Percentiles rank a stretch among this genome's conserved stretches.
Evolutionary conservation across 345 rosid species (phyloP).

Genomic region (Melaleuca alternifolia): DNA sequence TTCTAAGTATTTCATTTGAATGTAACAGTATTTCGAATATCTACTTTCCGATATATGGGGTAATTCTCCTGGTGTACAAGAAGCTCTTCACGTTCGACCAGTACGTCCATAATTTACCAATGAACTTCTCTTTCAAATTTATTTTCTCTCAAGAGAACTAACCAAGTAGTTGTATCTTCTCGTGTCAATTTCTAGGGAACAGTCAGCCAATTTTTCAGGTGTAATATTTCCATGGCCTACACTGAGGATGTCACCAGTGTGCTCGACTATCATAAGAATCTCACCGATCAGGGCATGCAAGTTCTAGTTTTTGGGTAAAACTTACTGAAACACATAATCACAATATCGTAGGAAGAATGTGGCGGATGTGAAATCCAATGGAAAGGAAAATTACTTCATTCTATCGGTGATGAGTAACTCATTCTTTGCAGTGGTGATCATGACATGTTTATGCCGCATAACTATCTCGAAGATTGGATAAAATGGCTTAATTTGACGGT

Average conservation of each 20-base stretch:
- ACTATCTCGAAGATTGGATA: constrained; percentile 19
- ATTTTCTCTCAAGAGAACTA: background rate
- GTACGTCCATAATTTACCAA: background rate
- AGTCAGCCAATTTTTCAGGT: constrained; percentile 4
- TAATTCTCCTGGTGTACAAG: constrained; percentile 18
- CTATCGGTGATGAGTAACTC: background rate
- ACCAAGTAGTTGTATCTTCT: background rate
- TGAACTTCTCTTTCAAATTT: background rate
- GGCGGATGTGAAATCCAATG: background rate
- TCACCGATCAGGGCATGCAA: constrained; percentile 6
- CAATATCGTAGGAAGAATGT: background rate
- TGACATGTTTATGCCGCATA: constrained; percentile 19
- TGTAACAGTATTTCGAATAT: constrained; percentile 3
- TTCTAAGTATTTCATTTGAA: background rate
- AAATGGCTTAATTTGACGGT: constrained; percentile 9
- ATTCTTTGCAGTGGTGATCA: constrained; percentile 18
- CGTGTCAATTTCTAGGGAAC: constrained; percentile 8
- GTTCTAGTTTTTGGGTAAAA: constrained; percentile 11
- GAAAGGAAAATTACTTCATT: background rate
- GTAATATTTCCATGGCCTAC: constrained; percentile 12
- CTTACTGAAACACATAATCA: background rate
- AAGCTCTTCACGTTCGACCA: constrained; percentile 14
- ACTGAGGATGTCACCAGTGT: background rate
- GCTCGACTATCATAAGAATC: constrained; percentile 5
- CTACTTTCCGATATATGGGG: constrained; percentile 5